phyloP scores from a whole-genome alignment of 2,329 filamentous ascomycete species.

The Aspergillus sp. region DNA sequence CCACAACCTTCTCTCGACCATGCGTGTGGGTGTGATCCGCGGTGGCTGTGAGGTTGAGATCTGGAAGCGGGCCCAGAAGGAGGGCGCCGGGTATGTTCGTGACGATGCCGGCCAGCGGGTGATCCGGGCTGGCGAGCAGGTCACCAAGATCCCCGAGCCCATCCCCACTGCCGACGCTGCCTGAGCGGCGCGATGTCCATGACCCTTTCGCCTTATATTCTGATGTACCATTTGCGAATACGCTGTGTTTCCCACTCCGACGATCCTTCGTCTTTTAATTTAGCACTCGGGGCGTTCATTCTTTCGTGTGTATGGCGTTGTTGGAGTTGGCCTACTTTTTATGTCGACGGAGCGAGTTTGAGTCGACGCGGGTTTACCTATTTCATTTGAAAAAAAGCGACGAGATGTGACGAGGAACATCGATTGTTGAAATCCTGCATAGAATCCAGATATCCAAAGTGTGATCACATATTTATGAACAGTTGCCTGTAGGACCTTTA shows the following conservation, averaged over 20 bases:
- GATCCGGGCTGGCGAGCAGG: constrained; percentile 80
- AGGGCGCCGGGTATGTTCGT: constrained; percentile 75
- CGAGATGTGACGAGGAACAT: constrained; percentile 5
- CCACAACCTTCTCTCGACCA: constrained; percentile 84
- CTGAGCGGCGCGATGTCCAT: constrained; percentile 23
- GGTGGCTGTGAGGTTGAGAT: constrained; percentile 89
- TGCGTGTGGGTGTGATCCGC: constrained; percentile 83
- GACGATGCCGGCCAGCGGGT: constrained; percentile 81
- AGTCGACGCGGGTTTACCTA: constrained; percentile 1
- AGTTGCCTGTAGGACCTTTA: background rate
- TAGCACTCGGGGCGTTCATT: constrained; percentile 31
- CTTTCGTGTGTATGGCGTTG: constrained; percentile 14
- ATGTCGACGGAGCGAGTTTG: constrained; percentile 5
- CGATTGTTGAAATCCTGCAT: background rate
- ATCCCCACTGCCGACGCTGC: constrained; percentile 82
- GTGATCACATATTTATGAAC: background rate
- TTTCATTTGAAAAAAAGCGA: constrained; percentile 1
- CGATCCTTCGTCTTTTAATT: constrained; percentile 13
- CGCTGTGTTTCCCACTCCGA: constrained; percentile 9
- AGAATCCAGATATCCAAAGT: constrained; percentile 5
- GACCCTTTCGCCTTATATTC: constrained; percentile 8
- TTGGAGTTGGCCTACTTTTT: constrained; percentile 13
- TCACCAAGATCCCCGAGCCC: constrained; percentile 79
- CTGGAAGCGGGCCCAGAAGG: constrained; percentile 83
- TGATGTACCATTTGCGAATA: constrained; percentile 15